Percentiles rank a stretch among this genome's conserved stretches.
phyloP scores from a whole-genome alignment of 2,329 filamentous ascomycete species.

The Fonsecaea pugnacius region DNA sequence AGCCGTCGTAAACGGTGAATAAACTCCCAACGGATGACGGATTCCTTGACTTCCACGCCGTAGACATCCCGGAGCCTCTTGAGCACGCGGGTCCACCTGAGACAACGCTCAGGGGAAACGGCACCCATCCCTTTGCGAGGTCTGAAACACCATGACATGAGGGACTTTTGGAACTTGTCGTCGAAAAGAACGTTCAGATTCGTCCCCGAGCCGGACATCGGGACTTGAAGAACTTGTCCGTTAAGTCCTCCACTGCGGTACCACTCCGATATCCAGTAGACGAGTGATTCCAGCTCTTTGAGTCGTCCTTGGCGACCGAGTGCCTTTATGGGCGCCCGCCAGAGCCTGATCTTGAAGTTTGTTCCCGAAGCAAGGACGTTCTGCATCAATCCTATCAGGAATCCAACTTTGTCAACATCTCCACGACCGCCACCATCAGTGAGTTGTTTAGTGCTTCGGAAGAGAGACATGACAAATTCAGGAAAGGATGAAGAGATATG shows the following conservation, averaged over 20 bases:
- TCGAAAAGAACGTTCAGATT: conserved; percentile 50
- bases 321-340: conserved; percentile 64
- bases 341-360: conserved; percentile 51
- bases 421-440: background rate
- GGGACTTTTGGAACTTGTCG: conserved; percentile 49
- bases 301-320: conserved; percentile 48
- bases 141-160: conserved; percentile 57
- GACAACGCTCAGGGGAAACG: conserved; percentile 26
- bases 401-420: conserved; percentile 34
- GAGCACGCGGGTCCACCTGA: conserved; percentile 32
- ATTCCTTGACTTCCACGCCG: conserved; percentile 27
- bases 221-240: background rate
- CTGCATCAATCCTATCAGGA: conserved; percentile 56
- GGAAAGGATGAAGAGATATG: conserved; percentile 11
- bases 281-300: conserved; percentile 23
- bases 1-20: conserved; percentile 24
- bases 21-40: conserved; percentile 25
- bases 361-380: conserved; percentile 52
- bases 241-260: conserved; percentile 23
- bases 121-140: conserved; percentile 22
- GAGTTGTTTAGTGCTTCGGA: conserved; percentile 2
- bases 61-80: conserved; percentile 29
- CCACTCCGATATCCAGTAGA: conserved; percentile 34
- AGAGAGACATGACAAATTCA: conserved; percentile 4
- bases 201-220: conserved; percentile 16